Base-by-base conservation (phyloP, 306 rosid species). In the Malus sieversii region DNA sequence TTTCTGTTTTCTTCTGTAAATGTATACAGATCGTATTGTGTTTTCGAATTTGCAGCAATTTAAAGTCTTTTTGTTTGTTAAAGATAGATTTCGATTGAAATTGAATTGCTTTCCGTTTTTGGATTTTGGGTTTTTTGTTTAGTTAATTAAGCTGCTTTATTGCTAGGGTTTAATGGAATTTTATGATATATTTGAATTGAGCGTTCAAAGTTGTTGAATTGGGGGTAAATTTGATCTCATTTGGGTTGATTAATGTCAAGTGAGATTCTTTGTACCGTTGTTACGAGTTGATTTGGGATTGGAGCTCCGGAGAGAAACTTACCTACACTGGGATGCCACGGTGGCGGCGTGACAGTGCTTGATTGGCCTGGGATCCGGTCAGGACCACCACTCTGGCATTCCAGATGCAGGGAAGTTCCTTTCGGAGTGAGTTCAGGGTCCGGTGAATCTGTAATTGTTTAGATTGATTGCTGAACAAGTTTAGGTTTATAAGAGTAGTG, bases 1-100 rank as follows among this genome's bases (percentile, higher is more conserved):
- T 22, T 51, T 20, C 67, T 48, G 55, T 15, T 48, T 65, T 32
- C 77, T 77, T 75, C 44, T 80, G 70, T 58, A 61, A 33, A 63
- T 55, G 57, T 66, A 59, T 38, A 19, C 45, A n/a, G 74, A 69
- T 67, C 32, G 30, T 73, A 35, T 72, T 48, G 59, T 67, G 30
- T 44, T 19, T 58, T 27, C 32, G 1, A 32, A 66, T 32, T 62
- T 23, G 75, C 27, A 79, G 58, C 12, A 78, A 69, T 64, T 48
- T 16, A 58, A 38, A 11, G 52, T 6, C 81, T 86, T 19, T 51
- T 11, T 57, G 52, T 66, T 72, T 55, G 62, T 38, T 66, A 66
- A 55, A 32, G 67, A 66, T 66, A 55, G 60, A 73, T 72, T 48
- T 79, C 8, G 25, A 67, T 44, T 48, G 20, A 52, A 45, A 67